Evolutionary conservation across 768 basidiomycete species (phyloP), one percentile per base, ranked within the genome.

Genomic region (Collybia nuda): DNA sequence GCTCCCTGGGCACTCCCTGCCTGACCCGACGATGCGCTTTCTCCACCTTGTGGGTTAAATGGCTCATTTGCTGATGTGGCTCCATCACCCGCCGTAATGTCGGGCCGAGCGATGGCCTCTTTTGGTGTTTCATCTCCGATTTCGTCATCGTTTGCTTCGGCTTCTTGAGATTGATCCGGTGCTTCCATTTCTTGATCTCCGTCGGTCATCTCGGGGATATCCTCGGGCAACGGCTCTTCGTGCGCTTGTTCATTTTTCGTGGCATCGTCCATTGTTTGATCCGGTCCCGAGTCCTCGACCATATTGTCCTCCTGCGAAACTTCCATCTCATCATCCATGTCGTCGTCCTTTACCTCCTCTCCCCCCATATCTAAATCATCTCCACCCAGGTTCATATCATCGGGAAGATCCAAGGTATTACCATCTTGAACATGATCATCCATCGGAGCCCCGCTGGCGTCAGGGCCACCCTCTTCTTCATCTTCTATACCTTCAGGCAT

Each of bases 371-470:
- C 67, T 42, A 64, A 60, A 5, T 72, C 73, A 23, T 74, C 72
- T 44, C 65, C 71, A 29, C 70, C 79, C 11, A 95, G 65, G 47
- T 92, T 73, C 69, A 96, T 75, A 54, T 93, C 85, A 28, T 98
- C 95, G 0, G 96, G 96, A 8, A 98, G 77, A 60, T 98, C 89
- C 39, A 98, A 78, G 4, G 84, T 85, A 45, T 96, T 78, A 2
- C 86, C 86, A 53, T 97, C 90, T 19, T 79, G 85, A 40, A 93
- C 68, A 52, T 84, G 75, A 17, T 93, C 82, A 50, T 95, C 86
- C 69, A 93, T 77, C 9, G 87, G 82, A 6, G 81, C 80, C 11
- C 85, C 89, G 40, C 75, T 76, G 2, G 71, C 73, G 48, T 76
- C 74, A 6, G 77, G 77, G 41, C 75, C 74, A 11, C 66, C 58